Evolutionary conservation across 2,329 filamentous ascomycete species (phyloP).

Genomic region (Pestalotiopsis sp.): DNA sequence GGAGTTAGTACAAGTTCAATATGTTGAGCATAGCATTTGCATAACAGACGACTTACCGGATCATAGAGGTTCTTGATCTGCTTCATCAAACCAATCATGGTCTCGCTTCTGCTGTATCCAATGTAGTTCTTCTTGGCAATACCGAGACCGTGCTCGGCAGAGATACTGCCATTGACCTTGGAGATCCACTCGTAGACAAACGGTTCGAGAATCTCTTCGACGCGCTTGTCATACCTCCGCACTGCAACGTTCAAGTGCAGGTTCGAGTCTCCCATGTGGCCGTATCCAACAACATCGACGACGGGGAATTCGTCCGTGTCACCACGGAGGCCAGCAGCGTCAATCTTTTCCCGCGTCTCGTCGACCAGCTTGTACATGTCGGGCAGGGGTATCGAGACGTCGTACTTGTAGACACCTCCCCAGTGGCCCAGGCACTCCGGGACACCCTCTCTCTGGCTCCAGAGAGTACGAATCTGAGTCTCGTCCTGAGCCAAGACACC

Average conservation of each 20-base stretch:
- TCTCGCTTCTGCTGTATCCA: constrained; percentile 87
- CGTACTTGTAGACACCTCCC: constrained; percentile 98
- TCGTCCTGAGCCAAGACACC: constrained; percentile 93
- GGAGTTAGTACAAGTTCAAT: background rate
- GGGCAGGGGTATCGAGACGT: constrained; percentile 87
- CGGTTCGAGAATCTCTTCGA: constrained; percentile 87
- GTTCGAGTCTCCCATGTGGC: constrained; percentile 97
- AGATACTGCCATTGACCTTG: constrained; percentile 87
- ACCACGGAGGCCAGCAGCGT: constrained; percentile 75
- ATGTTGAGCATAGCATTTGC: constrained; percentile 15
- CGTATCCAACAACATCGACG: constrained; percentile 90
- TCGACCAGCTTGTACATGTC: constrained; percentile 90
- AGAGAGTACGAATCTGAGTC: constrained; percentile 83
- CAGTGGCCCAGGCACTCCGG: constrained; percentile 87
- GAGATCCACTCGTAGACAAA: constrained; percentile 98
- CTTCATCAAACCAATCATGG: constrained; percentile 89
- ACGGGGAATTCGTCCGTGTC: constrained; percentile 77
- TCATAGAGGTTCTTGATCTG: constrained; percentile 94
- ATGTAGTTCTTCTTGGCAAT: constrained; percentile 96
- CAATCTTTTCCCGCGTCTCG: constrained; percentile 75
- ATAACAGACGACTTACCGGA: constrained; percentile 68
- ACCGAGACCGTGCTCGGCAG: constrained; percentile 92
- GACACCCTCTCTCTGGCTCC: constrained; percentile 93
- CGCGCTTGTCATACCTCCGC: constrained; percentile 79
- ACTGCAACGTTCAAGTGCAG: constrained; percentile 90